Evolutionary conservation across 176 grass and related monocot genomes (phyloP), one percentile per base, ranked within the genome.

Genomic region (Triticum dicoccoides): DNA sequence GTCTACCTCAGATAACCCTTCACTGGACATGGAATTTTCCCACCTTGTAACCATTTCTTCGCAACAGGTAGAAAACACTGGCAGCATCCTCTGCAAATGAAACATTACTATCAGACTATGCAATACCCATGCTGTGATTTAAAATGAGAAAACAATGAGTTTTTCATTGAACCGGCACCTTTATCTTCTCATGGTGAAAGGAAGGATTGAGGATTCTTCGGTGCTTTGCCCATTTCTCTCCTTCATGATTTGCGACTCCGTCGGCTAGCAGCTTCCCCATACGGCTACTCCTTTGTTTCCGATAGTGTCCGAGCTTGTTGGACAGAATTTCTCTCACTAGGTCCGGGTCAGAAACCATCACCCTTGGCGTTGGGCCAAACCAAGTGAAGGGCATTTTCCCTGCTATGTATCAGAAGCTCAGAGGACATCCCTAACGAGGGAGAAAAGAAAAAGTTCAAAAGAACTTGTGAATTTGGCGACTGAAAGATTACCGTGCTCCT

Each of bases 221-320:
- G 72, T 93, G 91, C 35, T 86, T 96, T 56, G 61, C 82, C 94
- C 91, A 96, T 85, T 91, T 91, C 35, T 96, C 77, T 0, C 94
- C 89, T 75, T 96, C 91, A 78, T 89, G 86, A 29, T 37, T 67
- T 4, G 45, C 35, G 29, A 96, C 29, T 10, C 91, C 94, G 3
- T 82, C 12, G 35, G 14, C 33, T 24, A 93, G 59, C 9, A 88
- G 29, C 45, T 61, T 80, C 2, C 0, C 61, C 1, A 73, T 3
- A 14, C 78, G 87, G 56, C 7, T 77, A 37, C 3, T 3, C 14
- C 0, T 21, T 41, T 10, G 44, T 47, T 86, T 91, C 20, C 33
- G 69, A n/a, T 64, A 92, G 71, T 92, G 84, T 5, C 91, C 89
- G 67, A 82, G 91, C 47, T 93, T 93, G 32, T 87, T 93, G 78